Evolutionary conservation across 75 land plant species (phyloP), one percentile per base, ranked within the genome.

Genomic region (Larix kaempferi): DNA sequence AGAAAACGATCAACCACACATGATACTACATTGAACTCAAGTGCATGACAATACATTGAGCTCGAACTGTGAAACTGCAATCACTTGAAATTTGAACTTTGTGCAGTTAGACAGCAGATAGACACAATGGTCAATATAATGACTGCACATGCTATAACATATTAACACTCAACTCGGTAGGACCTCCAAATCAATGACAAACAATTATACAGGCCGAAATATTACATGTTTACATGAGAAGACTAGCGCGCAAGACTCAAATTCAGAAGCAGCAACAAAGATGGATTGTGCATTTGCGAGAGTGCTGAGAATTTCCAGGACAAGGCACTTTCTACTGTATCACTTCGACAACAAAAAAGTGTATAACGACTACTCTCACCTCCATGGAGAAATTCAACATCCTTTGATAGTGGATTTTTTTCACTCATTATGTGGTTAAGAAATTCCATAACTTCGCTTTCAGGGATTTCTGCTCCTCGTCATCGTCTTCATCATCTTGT

Each of bases 391-490:
- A 69, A 39, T n/a, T 69, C 23, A 39, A 23, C 11, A 69, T n/a
- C 52, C 39, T 37, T 39, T 21, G 12, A 49, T 49, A 49, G 54
- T 8, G 4, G 49, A 41, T 69, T 8, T 8, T 69, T 41, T 12
- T 21, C n/a, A 69, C 8, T 44, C 21, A 12, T 78, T 82, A 82
- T 67, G 85, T 82, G 12, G 80, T 76, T 7, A 85, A 62, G 63
- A 84, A 82, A 41, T 78, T 77, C 85, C 81, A 82, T 54, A 84
- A n/a, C 67, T 85, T 85, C 74, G 66, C 67, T 67, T 67, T 76
- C 25, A 79, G 33, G 21, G 81, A 57, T 39, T 58, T 64, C 6
- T 75, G 44, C 21, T 65, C 66, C 23, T 35, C 62, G 22, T 76
- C 83, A 3, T 76, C 78, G 17, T 73, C 86, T 11, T 82, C 86